phyloP scores from a whole-genome alignment of 345 rosid species.

The Sapria himalayana region DNA sequence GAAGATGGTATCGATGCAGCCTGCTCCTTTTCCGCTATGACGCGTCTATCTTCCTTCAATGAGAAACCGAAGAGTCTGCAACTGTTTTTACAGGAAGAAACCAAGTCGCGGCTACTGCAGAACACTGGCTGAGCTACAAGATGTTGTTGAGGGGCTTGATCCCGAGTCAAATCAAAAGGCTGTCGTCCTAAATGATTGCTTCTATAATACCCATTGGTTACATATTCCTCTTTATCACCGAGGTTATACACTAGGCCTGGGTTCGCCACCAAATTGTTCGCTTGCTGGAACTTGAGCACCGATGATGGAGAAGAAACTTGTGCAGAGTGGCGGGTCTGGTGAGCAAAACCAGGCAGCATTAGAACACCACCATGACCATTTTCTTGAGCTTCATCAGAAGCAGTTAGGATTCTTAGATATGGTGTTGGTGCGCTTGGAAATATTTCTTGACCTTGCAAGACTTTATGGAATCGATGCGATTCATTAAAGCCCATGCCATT shows the following conservation, averaged over 20 bases:
- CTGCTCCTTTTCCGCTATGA: constrained; percentile 13
- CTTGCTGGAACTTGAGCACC: constrained; percentile 38
- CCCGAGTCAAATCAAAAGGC: constrained; percentile 10
- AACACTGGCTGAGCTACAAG: constrained; percentile 10
- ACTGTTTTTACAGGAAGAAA: constrained; percentile 37
- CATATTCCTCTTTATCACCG: constrained; percentile 10
- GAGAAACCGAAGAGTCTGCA: constrained; percentile 95
- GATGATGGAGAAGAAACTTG: constrained; percentile 73
- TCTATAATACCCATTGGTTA: no score
- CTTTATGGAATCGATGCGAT: constrained; percentile 55
- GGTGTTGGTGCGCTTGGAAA: constrained; percentile 25
- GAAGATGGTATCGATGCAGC: constrained; percentile 11
- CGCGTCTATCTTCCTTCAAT: constrained; percentile 38
- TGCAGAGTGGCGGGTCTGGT: constrained; percentile 15
- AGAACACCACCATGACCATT: constrained; percentile 25
- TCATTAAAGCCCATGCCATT: constrained; percentile 43
- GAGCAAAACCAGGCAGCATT: constrained; percentile 18
- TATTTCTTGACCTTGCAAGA: constrained; percentile 99
- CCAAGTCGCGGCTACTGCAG: constrained; percentile 19
- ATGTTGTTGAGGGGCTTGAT: constrained; percentile 12
- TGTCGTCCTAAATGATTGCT: no score
- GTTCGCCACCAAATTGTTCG: constrained; percentile 12
- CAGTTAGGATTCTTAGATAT: constrained; percentile 12
- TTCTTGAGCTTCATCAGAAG: constrained; percentile 16
- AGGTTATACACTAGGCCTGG: constrained; percentile 5